These are phyloP conservation scores for Coemansia sp. DNA, from an alignment of 192 early-diverging fungal genomes.

Conservation along the genomic window DNA sequence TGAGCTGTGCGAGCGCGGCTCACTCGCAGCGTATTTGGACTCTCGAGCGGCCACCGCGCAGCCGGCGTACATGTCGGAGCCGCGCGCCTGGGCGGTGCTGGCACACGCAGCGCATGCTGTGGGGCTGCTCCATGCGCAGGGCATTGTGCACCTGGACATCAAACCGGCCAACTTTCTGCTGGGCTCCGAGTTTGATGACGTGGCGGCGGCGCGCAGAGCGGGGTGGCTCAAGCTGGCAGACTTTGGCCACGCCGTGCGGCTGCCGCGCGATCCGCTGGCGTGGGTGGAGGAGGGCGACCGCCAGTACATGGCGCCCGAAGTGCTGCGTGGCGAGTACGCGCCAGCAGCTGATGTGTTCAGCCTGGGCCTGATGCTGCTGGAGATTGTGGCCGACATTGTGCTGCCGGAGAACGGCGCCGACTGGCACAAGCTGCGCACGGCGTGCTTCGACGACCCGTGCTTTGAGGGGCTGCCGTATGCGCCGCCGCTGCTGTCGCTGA, in stretches of 20 bases:
- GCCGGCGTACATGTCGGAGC: conserved; percentile 54
- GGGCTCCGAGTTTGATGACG: conserved; percentile 23
- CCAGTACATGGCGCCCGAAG: conserved; percentile 88
- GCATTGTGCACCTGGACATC: conserved; percentile 84
- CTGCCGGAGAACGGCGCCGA: conserved; percentile 85
- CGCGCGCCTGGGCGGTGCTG: conserved; percentile 71
- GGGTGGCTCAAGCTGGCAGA: conserved; percentile 83
- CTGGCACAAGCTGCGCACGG: conserved; percentile 83
- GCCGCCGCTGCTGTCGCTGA: conserved; percentile 59
- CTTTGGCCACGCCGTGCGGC: conserved; percentile 76
- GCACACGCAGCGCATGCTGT: conserved; percentile 58
- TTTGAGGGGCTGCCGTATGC: conserved; percentile 53
- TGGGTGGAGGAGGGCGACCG: conserved; percentile 83
- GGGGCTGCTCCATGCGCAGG: conserved; percentile 65
- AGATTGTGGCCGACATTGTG: conserved; percentile 81
- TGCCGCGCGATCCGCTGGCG: conserved; percentile 21
- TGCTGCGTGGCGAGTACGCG: conserved; percentile 67
- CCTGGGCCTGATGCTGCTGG: conserved; percentile 86
- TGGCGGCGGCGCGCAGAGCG: conserved; percentile 33
- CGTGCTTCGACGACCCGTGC: conserved; percentile 65
- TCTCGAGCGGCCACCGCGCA: conserved; percentile 42
- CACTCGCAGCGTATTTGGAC: conserved; percentile 51
- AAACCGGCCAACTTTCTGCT: conserved; percentile 90
- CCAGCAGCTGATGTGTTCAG: conserved; percentile 90
- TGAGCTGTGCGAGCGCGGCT: conserved; percentile 83